Evolutionary conservation across 164 flowering plant species (phyloP).

Genomic region (Vitis rupestris): DNA sequence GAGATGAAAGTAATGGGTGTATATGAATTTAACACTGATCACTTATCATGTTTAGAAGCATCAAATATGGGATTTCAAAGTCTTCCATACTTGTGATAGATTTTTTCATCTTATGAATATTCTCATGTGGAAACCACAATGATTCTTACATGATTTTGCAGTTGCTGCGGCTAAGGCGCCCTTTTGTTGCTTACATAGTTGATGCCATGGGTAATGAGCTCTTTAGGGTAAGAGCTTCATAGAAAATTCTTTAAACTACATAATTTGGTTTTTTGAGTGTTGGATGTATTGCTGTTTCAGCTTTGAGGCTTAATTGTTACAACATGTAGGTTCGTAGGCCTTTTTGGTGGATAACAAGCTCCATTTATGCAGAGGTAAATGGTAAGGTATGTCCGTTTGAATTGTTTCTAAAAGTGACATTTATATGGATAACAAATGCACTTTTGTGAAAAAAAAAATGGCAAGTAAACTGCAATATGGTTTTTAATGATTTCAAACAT

Average conservation of each 20-base stretch:
- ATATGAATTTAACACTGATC: too few relatives aligned
- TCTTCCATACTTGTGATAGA: not conserved
- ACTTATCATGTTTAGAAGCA: too few relatives aligned
- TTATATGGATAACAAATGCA: not conserved
- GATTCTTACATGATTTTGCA: conserved; percentile 26
- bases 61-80: too few relatives aligned
- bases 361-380: conserved; percentile 86
- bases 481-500: conserved; percentile 6
- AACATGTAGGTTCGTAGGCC: conserved; percentile 82
- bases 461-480: not conserved
- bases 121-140: not conserved
- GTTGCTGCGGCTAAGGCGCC: conserved; percentile 90
- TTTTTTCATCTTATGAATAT: not conserved
- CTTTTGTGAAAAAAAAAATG: not conserved
- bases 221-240: conserved; percentile 58
- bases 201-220: conserved; percentile 83
- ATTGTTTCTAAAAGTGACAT: not conserved
- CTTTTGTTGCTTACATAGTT: conserved; percentile 73
- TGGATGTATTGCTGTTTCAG: conserved; percentile 2
- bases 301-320: conserved; percentile 12
- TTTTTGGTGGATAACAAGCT: conserved; percentile 96
- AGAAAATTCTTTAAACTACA: conserved; percentile 1
- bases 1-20: too few relatives aligned
- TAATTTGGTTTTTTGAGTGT: not conserved
- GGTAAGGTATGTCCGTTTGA: conserved; percentile 69